Percentiles rank a stretch among this genome's conserved stretches.
These are phyloP conservation scores for Pyrus betulifolia DNA, from an alignment of 306 rosid genomes.

Conservation along the genomic window DNA sequence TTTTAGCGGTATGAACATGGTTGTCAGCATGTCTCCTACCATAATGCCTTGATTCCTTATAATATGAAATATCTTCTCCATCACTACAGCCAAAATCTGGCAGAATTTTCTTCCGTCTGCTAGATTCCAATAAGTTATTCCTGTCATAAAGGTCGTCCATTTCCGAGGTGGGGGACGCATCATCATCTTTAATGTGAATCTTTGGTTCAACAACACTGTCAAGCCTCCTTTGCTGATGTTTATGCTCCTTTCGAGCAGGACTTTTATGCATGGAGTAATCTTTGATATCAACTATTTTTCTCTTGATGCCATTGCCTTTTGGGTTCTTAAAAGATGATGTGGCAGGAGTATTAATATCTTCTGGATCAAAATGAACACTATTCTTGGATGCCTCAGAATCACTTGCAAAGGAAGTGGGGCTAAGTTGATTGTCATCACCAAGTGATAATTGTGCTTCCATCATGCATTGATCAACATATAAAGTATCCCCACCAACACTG, in stretches of 20 bases:
- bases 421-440: conserved; percentile 44
- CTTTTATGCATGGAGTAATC: conserved; percentile 31
- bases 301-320: conserved; percentile 18
- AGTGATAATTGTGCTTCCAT: conserved; percentile 49
- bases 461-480: conserved; percentile 32
- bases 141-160: conserved; percentile 24
- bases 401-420: conserved; percentile 43
- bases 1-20: neutral
- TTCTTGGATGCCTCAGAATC: conserved; percentile 44
- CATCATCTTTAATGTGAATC: conserved; percentile 17
- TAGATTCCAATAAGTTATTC: conserved; percentile 19
- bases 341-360: conserved; percentile 28
- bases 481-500: conserved; percentile 16
- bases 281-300: conserved; percentile 23
- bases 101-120: conserved; percentile 23
- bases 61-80: conserved; percentile 28
- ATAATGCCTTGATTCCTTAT: conserved; percentile 25
- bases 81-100: conserved; percentile 16
- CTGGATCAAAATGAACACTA: conserved; percentile 29
- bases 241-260: conserved; percentile 21
- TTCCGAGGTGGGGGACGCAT: conserved; percentile 15
- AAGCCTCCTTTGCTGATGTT: conserved; percentile 21
- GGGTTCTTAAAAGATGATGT: conserved; percentile 25
- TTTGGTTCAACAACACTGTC: conserved; percentile 13
- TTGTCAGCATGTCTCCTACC: conserved; percentile 27